Conservation (phyloP, 371 early-diverging fungal genomes). For the Apophysomyces sp. region DNA sequence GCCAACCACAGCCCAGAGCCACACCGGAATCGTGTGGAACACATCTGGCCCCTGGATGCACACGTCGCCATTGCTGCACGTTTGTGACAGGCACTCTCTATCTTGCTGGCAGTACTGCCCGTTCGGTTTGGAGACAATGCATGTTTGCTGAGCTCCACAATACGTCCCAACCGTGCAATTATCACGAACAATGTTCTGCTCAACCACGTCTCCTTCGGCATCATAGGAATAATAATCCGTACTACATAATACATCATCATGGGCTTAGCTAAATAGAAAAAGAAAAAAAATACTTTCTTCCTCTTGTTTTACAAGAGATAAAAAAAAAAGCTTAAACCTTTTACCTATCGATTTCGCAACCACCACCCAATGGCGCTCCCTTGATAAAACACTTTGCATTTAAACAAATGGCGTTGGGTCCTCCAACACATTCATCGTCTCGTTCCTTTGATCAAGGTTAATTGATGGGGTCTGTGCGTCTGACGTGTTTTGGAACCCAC, state of each 20-base stretch:
- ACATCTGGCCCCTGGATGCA: constrained; percentile 46
- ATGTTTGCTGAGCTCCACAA: constrained; percentile 20
- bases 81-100: constrained; percentile 42
- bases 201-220: constrained; percentile 18
- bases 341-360: constrained; percentile 46
- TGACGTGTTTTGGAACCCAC: constrained; percentile 6
- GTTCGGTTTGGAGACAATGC: constrained; percentile 26
- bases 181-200: constrained; percentile 44
- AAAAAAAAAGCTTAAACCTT: neutral
- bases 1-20: constrained; percentile 46
- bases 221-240: constrained; percentile 32
- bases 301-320: too few species aligned
- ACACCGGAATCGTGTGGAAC: constrained; percentile 33
- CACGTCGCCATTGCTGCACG: constrained; percentile 29
- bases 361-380: constrained; percentile 39
- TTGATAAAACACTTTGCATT: constrained; percentile 45
- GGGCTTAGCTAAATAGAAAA: neutral
- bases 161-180: constrained; percentile 46
- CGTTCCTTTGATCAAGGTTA: constrained; percentile 27
- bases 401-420: constrained; percentile 32
- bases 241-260: constrained; percentile 1
- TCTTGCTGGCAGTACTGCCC: constrained; percentile 34
- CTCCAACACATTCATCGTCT: constrained; percentile 45
- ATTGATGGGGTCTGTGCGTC: too few species aligned
- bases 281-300: too few species aligned